phyloP scores from a whole-genome alignment of 768 basidiomycete species.

The Tephrocybe rancida region DNA sequence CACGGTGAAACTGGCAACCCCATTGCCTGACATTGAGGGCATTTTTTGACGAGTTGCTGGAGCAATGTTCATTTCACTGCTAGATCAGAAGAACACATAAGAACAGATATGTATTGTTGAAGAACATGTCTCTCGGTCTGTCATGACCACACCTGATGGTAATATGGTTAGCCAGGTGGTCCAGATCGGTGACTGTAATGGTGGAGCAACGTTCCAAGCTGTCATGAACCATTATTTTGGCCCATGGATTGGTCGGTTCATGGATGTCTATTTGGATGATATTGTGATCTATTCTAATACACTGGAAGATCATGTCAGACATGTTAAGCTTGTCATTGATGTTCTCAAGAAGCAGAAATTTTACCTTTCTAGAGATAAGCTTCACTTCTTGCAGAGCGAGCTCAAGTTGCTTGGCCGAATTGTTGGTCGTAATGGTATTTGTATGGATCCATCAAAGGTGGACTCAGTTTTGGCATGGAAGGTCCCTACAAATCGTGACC shows the following conservation, averaged over 20 bases:
- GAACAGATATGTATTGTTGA: slow-evolving; percentile 34
- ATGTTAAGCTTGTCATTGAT: slow-evolving; percentile 28
- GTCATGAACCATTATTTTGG: slow-evolving; percentile 38
- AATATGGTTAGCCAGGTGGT: not conserved
- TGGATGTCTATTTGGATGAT: slow-evolving; percentile 29
- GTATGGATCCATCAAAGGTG: slow-evolving; percentile 42
- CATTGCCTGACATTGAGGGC: not conserved
- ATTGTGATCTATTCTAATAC: slow-evolving; percentile 42
- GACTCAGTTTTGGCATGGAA: slow-evolving; percentile 23
- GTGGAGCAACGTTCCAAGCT: slow-evolving; percentile 37
- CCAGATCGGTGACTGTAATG: not conserved
- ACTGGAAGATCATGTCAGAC: slow-evolving; percentile 31
- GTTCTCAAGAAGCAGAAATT: slow-evolving; percentile 24
- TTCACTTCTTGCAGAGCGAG: slow-evolving; percentile 16
- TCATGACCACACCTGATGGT: slow-evolving; percentile 34
- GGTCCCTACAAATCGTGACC: not conserved
- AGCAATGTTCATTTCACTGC: slow-evolving; percentile 20
- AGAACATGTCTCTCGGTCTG: slow-evolving; percentile 24
- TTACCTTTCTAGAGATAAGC: slow-evolving; percentile 22
- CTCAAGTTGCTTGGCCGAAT: slow-evolving; percentile 37
- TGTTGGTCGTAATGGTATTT: slow-evolving; percentile 32
- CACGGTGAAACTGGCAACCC: not conserved
- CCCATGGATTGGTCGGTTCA: not conserved
- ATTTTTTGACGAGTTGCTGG: slow-evolving; percentile 17
- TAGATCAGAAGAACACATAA: slow-evolving; percentile 26